phyloP scores from a whole-genome alignment of 306 rosid genomes.

The Trifolium subterraneum region DNA sequence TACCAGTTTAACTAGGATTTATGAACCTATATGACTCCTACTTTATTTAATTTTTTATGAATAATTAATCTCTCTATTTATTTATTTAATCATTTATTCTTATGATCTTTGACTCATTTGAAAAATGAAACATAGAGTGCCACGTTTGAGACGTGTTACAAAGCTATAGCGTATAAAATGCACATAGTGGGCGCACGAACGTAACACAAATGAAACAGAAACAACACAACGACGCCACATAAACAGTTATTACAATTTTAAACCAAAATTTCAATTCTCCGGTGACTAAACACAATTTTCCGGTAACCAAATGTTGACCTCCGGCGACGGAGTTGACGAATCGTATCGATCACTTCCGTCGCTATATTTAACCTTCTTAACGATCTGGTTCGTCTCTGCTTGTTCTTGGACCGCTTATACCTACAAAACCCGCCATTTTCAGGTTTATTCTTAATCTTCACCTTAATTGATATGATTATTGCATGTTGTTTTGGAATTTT shows the following conservation, averaged over 20 bases:
- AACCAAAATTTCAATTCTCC: slow-evolving; percentile 9
- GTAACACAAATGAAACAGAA: background rate
- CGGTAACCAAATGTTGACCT: slow-evolving; percentile 40
- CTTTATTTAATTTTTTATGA: too few species aligned
- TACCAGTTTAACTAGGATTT: too few species aligned
- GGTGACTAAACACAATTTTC: slow-evolving; percentile 14
- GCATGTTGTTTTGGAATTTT: slow-evolving; percentile 6
- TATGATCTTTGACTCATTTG: slow-evolving; percentile 9
- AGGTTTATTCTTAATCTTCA: slow-evolving; percentile 51
- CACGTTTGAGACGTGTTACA: slow-evolving; percentile 50
- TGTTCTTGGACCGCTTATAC: slow-evolving; percentile 90
- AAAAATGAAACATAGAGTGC: background rate
- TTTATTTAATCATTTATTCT: background rate
- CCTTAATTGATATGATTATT: background rate
- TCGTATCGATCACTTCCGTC: slow-evolving; percentile 80
- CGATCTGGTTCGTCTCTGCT: slow-evolving; percentile 82
- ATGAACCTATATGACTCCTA: too few species aligned
- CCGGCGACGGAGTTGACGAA: slow-evolving; percentile 64
- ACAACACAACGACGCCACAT: background rate
- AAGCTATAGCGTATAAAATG: slow-evolving; percentile 43
- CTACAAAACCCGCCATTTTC: slow-evolving; percentile 81
- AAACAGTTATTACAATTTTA: slow-evolving; percentile 11
- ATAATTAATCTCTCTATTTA: too few species aligned
- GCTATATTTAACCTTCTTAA: slow-evolving; percentile 72
- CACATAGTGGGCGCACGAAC: slow-evolving; percentile 8